Conservation (phyloP, 2,329 filamentous ascomycete species). For the Microdochium trichocladiopsis region DNA sequence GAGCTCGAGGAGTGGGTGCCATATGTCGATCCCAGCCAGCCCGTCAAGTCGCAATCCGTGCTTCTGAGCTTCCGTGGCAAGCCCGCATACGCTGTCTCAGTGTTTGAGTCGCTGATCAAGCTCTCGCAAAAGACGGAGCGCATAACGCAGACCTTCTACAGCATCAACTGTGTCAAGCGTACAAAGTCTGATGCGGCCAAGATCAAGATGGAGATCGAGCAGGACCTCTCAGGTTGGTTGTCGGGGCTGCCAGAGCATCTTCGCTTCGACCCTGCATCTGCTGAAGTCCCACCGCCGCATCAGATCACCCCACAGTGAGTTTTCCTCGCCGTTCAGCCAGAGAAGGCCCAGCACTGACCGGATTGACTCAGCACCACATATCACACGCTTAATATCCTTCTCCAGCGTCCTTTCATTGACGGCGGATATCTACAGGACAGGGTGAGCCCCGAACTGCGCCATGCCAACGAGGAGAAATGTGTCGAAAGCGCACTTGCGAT, state of each 20-base stretch:
- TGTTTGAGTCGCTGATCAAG: background rate
- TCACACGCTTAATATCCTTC: slow-evolving; percentile 32
- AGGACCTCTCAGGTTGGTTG: background rate
- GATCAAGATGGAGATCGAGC: background rate
- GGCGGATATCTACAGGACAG: slow-evolving; percentile 8
- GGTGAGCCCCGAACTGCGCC: slow-evolving; percentile 20
- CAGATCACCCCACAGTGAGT: background rate
- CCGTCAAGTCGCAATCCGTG: background rate
- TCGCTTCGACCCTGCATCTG: background rate
- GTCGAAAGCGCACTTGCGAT: slow-evolving; percentile 26
- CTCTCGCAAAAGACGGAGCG: background rate
- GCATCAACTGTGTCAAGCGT: background rate
- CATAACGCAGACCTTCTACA: background rate
- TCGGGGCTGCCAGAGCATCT: background rate
- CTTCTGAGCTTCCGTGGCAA: background rate
- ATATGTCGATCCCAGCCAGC: slow-evolving; percentile 14
- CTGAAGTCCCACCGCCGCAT: background rate
- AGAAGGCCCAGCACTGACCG: background rate
- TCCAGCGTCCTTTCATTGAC: slow-evolving; percentile 32
- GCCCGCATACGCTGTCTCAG: background rate
- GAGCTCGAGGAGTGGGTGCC: slow-evolving; percentile 26
- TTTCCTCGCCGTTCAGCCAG: background rate
- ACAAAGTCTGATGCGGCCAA: background rate
- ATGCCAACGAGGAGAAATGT: slow-evolving; percentile 18
- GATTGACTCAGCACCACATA: slow-evolving; percentile 21